These are phyloP conservation scores for Yarrowia sp. DNA, from an alignment of 805 yeast genomes.

Conservation along the genomic window DNA sequence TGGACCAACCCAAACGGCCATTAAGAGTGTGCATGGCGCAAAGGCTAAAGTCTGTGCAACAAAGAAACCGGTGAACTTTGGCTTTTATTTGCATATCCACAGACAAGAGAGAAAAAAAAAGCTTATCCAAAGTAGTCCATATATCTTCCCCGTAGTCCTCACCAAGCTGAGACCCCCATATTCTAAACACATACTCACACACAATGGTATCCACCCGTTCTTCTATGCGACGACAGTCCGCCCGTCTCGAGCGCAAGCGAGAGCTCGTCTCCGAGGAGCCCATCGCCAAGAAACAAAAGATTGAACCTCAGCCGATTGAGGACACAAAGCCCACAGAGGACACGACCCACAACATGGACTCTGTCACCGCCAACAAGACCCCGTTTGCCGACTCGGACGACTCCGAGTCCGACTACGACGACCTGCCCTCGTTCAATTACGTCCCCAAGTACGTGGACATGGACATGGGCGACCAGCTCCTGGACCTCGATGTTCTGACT, in stretches of 20 bases:
- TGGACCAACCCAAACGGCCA: background rate
- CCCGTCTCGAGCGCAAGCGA: conserved; percentile 18
- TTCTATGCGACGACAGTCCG: conserved; percentile 16
- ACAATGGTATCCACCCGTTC: conserved; percentile 22
- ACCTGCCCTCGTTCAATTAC: conserved; percentile 14
- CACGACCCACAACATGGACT: background rate
- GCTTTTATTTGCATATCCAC: background rate
- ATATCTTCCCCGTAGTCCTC: conserved; percentile 35
- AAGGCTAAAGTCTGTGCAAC: background rate
- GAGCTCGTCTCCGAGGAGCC: background rate
- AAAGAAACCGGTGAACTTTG: conserved; percentile 2
- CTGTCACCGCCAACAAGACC: background rate
- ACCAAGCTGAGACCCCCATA: background rate
- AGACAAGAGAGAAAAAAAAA: background rate
- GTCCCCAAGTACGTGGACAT: conserved; percentile 20
- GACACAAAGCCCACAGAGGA: background rate
- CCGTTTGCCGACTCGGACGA: background rate
- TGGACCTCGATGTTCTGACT: conserved; percentile 7
- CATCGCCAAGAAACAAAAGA: background rate
- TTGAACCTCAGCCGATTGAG: background rate
- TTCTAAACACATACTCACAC: background rate
- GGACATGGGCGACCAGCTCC: conserved; percentile 3
- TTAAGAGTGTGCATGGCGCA: background rate
- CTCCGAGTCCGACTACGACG: conserved; percentile 20
- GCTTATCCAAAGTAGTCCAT: conserved; percentile 1